These are phyloP conservation scores for Punica granatum DNA, from an alignment of 345 rosid genomes.

Conservation along the genomic window DNA sequence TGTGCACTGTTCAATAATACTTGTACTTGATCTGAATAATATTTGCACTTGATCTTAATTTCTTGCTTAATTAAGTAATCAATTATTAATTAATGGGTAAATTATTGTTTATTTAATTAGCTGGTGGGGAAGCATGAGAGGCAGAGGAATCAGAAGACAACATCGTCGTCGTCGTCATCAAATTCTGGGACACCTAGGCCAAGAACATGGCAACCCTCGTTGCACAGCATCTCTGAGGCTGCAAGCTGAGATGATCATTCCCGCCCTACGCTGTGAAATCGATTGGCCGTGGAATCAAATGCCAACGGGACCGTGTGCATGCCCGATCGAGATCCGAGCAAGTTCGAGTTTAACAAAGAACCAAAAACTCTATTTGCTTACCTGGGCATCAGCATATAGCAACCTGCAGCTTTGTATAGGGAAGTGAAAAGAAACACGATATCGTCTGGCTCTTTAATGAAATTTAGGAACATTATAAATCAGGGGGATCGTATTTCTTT, in stretches of 20 bases:
- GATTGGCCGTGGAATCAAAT: background rate
- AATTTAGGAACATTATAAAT: too few relatives aligned
- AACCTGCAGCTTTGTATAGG: background rate
- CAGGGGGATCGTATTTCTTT: too few relatives aligned
- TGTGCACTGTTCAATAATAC: constrained; percentile 2
- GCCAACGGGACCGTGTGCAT: background rate
- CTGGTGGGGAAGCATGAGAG: constrained; percentile 52
- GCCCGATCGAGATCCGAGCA: background rate
- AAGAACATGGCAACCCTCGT: constrained; percentile 89
- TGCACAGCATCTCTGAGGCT: constrained; percentile 80
- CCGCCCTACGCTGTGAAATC: background rate
- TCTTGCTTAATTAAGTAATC: background rate
- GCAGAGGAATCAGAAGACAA: constrained; percentile 24
- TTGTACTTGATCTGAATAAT: constrained; percentile 1
- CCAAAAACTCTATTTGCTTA: background rate
- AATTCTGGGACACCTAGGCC: constrained; percentile 36
- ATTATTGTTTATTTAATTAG: background rate
- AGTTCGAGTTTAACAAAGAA: background rate
- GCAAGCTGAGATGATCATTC: constrained; percentile 26
- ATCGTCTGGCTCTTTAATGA: too few relatives aligned
- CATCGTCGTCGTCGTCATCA: constrained; percentile 10
- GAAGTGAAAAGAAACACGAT: background rate
- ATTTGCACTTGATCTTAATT: background rate
- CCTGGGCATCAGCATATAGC: background rate
- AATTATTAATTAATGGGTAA: background rate